Base-by-base conservation (phyloP, 2,329 filamentous ascomycete genomes). In the Dactylonectria estremocensis region DNA sequence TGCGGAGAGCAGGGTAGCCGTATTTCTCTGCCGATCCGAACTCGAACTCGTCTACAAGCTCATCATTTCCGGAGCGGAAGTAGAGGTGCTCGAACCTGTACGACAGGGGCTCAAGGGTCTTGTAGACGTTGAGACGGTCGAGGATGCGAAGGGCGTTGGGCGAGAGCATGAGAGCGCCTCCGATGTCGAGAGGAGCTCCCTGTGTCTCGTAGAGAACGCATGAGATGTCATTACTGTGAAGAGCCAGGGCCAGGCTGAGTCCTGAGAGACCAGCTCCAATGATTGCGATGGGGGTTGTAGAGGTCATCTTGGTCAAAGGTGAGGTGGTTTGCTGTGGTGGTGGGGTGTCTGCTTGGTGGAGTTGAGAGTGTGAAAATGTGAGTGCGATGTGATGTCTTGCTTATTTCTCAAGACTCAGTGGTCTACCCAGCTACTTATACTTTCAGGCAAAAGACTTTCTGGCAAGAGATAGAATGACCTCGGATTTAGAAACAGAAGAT, bases 111-210 rank as follows among this genome's bases (percentile, higher is more conserved):
- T 79, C 77, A 56, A 90, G 79, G 3, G 80, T 79, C 1, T 81
- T 52, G 71, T 88, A 88, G 3, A 89, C 78, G 0, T 81, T 84
- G 0, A 90, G 76, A 0, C 73, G 76, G 68, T 90, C 85, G 0
- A 91, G 81, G 45, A 90, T 80, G 4, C 83, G 81, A 1, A 91
- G 82, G 0, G 87, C 86, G 60, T 90, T 90, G 5, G 89, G 88
- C 0, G 88, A 88, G 2, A 90, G 83, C 84, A 89, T 88, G 33
- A 91, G 80, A 1, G 86, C 87, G 3, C 88, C 88, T 18, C 86
- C 85, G 24, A 85, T 84, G 66, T 85, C 81, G 2, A 84, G 80
- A 1, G 83, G 80, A 0, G 81, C 80, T 0, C 78, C 65, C 9
- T 85, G 82, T 14, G 82, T 79, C 67, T 90, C 88, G 68, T 88